Conservation (phyloP, 1,139 yeast species). For the Geotrichum fermentans region DNA sequence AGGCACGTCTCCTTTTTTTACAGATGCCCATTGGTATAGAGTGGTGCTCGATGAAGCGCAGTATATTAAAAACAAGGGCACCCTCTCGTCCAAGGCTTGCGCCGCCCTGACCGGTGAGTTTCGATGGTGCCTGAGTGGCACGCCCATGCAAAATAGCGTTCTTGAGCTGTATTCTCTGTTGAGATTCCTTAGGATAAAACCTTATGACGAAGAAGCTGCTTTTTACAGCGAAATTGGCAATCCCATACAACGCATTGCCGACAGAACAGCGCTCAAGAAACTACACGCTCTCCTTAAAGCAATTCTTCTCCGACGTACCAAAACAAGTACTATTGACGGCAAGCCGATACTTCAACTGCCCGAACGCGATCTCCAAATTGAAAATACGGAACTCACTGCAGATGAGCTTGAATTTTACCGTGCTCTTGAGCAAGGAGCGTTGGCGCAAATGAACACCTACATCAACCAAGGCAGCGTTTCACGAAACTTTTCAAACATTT, state of each 20-base stretch:
- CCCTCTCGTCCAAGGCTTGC: constrained; percentile 66
- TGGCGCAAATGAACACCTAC: constrained; percentile 51
- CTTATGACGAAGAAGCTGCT: constrained; percentile 44
- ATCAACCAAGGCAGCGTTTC: constrained; percentile 37
- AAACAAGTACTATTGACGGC: constrained; percentile 71
- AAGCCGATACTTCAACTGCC: constrained; percentile 67
- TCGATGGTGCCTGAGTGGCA: constrained; percentile 85
- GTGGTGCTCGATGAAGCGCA: constrained; percentile 90
- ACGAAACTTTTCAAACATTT: constrained; percentile 51
- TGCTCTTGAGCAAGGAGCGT: constrained; percentile 55
- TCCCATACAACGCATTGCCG: constrained; percentile 48
- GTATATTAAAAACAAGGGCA: constrained; percentile 65
- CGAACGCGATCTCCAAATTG: constrained; percentile 49
- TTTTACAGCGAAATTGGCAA: constrained; percentile 57
- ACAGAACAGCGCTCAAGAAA: constrained; percentile 48
- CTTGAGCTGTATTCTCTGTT: constrained; percentile 76
- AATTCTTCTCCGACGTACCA: constrained; percentile 73
- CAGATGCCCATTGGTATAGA: constrained; percentile 50
- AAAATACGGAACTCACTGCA: constrained; percentile 48
- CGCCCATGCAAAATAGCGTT: constrained; percentile 87
- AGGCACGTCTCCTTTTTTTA: constrained; percentile 64
- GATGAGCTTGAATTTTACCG: constrained; percentile 54
- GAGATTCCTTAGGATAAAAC: constrained; percentile 62
- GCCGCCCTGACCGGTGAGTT: constrained; percentile 50
- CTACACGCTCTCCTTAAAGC: constrained; percentile 74